These are phyloP conservation scores for Nemania abortiva DNA, from an alignment of 2,329 filamentous ascomycete genomes.

Conservation along the genomic window DNA sequence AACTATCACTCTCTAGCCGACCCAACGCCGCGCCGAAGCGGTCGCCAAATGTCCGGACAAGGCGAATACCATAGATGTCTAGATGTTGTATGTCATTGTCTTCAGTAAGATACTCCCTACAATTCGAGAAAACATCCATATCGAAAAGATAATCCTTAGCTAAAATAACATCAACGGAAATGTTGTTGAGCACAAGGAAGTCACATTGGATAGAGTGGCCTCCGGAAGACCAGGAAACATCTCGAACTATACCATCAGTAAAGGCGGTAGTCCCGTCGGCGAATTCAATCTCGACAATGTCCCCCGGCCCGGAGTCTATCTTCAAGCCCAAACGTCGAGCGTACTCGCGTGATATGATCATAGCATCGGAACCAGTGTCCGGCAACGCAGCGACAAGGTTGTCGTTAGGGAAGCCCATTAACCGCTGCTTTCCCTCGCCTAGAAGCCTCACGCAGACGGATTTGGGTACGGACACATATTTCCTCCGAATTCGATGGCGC, in stretches of 20 bases:
- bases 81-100: constrained; percentile 2
- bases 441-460: not conserved
- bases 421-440: constrained; percentile 4
- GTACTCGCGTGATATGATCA: constrained; percentile 5
- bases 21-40: not conserved
- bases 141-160: constrained; percentile 21
- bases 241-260: not conserved
- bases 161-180: constrained; percentile 13
- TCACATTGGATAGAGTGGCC: constrained; percentile 14
- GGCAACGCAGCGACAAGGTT: constrained; percentile 1
- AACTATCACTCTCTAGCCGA: constrained; percentile 8
- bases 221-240: constrained; percentile 5
- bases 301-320: not conserved
- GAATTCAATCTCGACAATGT: constrained; percentile 21
- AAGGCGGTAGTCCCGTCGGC: constrained; percentile 10
- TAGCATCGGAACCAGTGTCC: constrained; percentile 15
- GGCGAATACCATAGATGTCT: constrained; percentile 13
- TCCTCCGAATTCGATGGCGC: constrained; percentile 5
- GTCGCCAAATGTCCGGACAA: constrained; percentile 14
- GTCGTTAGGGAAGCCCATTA: constrained; percentile 2
- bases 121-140: constrained; percentile 9
- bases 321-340: not conserved
- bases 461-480: not conserved
- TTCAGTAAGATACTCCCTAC: not conserved
- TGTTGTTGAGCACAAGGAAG: constrained; percentile 18